Evolutionary conservation across 2,329 filamentous ascomycete genomes (phyloP), one percentile per base, ranked within the genome.

Genomic region (Dactylonectria estremocensis): DNA sequence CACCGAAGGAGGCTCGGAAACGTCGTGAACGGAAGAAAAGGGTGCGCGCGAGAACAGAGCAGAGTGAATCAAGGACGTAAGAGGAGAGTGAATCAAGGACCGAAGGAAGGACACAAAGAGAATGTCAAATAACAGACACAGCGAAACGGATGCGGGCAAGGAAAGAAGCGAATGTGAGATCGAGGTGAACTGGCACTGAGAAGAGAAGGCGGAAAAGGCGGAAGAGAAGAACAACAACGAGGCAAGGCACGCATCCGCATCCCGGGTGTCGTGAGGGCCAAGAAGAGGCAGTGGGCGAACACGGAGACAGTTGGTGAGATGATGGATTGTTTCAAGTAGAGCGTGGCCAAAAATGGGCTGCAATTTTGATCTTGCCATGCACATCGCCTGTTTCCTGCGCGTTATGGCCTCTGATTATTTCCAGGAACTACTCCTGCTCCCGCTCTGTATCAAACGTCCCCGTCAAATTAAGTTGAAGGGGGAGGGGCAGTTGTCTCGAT

Each of bases 301-400:
- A 53, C 31, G 31, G 50, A 11, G n/a, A 70, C 35, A 58, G 53
- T 31, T 61, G 52, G 64, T 62, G 62, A 71, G 61, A 68, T 62
- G 69, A 67, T 53, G 64, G 59, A 60, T 66, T 59, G 73, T 75
- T 75, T 75, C 73, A 75, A 65, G 68, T 75, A 61, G 66, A 75
- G 64, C 35, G 63, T 63, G 58, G 70, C 54, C 55, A 46, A 46
- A 67, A 64, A 35, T 48, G 55, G 53, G 55, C 52, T 54, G 45
- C 49, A 58, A 43, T 53, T 53, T 28, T 28, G 24, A 28, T 28
- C 24, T 28, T 7, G 24, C 24, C 24, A 28, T 31, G 61, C 52
- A 14, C 40, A 18, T 55, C 35, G 57, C 49, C 57, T 60, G 57
- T 60, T 46, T 28, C 24, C 24, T 7, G 24, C 24, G 7, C 24